Base-by-base conservation (phyloP, 2,329 filamentous ascomycete species). In the Colletotrichum euphorbiae region DNA sequence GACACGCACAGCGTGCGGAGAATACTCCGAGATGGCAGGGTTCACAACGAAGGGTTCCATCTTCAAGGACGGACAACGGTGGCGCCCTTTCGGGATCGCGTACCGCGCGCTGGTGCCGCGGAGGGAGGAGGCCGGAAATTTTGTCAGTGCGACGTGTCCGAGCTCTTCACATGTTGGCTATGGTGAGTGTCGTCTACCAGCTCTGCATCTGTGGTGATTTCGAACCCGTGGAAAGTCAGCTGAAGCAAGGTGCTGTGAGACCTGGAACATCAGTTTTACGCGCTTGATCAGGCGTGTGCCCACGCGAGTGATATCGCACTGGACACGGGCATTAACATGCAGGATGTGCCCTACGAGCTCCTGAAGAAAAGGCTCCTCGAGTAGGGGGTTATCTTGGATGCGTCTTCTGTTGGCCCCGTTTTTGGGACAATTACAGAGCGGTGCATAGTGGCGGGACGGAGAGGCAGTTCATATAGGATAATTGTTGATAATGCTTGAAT, bases 31-130 rank as follows among this genome's bases (percentile, higher is more conserved):
- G 69, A 72, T 50, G 69, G 69, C 13, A 46, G 61, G 6, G 70
- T 72, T 19, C 70, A 71, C 52, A 74, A 74, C 55, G 73, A 75
- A 75, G 45, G 72, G 72, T 12, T 69, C 71, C 33, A 69, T 75
- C 42, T 73, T 69, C 65, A 72, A 70, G 43, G 61, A 72, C 40
- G 63, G 63, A 5, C 71, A 71, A 54, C 28, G 40, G 48, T 71
- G 71, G 68, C 68, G 71, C 13, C 71, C 70, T 11, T 71, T 71
- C 46, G 68, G 68, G 6, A 60, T 70, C 12, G 46, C 71, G 11
- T 71, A 67, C 28, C 68, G 68, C 12, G 54, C 70, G 15, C 40
- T 71, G 40, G 68, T 70, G 6, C 68, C 71, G 6, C 51, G 51
- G 13, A 21, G 51, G 50, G 45, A 24, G n/a, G 71, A 71, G 55